phyloP scores from a whole-genome alignment of 2,329 filamentous ascomycete genomes.

The Chrysoporthe puriensis region DNA sequence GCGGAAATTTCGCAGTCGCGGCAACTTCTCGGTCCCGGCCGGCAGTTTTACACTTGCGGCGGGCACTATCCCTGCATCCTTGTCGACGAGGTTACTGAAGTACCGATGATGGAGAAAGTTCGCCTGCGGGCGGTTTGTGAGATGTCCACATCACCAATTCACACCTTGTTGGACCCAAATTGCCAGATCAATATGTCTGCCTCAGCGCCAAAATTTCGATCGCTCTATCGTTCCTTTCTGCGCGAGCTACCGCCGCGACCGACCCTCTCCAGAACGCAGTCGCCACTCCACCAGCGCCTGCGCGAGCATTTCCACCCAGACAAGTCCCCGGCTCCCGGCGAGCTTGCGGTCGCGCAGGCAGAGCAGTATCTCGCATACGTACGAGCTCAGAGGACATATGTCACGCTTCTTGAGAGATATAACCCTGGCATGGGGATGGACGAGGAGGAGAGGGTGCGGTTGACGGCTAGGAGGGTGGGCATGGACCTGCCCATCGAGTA shows the following conservation, averaged over 20 bases:
- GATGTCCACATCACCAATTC: background rate
- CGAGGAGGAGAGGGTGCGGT: conserved; percentile 78
- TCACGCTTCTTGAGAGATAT: conserved; percentile 82
- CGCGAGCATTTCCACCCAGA: conserved; percentile 60
- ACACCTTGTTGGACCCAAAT: background rate
- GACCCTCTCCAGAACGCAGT: conserved; percentile 58
- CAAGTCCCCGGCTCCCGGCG: conserved; percentile 28
- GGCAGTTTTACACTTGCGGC: background rate
- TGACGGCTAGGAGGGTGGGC: conserved; percentile 85
- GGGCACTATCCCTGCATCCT: conserved; percentile 7
- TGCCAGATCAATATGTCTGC: conserved; percentile 37
- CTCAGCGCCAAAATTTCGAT: conserved; percentile 60
- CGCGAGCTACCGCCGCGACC: conserved; percentile 82
- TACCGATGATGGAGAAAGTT: background rate
- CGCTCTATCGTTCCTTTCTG: conserved; percentile 85
- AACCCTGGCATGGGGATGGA: conserved; percentile 91
- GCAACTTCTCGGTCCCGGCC: conserved; percentile 16
- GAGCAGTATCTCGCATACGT: conserved; percentile 82
- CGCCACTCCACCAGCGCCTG: conserved; percentile 71
- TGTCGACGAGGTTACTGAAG: conserved; percentile 11
- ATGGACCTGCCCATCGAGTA: conserved; percentile 81
- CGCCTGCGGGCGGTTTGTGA: background rate
- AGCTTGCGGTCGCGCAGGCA: conserved; percentile 50
- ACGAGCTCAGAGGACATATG: conserved; percentile 82
- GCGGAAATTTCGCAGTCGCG: conserved; percentile 23